phyloP scores from a whole-genome alignment of 495 filamentous ascomycete species.

The Penicillium egyptiacum region DNA sequence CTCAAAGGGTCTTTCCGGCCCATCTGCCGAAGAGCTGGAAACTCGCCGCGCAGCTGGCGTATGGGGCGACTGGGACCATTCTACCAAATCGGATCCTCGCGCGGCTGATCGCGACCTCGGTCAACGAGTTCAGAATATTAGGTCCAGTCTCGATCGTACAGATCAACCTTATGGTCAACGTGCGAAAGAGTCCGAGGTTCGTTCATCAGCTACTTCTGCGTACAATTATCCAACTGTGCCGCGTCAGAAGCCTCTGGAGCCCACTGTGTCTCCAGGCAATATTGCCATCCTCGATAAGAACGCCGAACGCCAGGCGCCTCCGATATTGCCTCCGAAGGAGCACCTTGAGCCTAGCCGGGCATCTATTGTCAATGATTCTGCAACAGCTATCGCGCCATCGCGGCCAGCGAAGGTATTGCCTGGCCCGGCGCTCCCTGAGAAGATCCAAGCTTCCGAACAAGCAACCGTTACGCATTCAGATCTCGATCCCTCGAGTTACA shows the following conservation, averaged over 20 bases:
- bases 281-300: constrained; percentile 28
- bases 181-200: constrained; percentile 15
- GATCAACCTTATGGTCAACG: constrained; percentile 12
- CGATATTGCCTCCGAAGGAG: constrained; percentile 54
- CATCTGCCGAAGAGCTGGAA: constrained; percentile 55
- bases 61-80: constrained; percentile 61
- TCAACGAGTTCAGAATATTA: constrained; percentile 47
- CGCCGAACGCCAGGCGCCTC: constrained; percentile 38
- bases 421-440: constrained; percentile 32
- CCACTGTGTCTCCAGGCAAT: constrained; percentile 19
- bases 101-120: constrained; percentile 42
- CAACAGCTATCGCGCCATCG: constrained; percentile 17
- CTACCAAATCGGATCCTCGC: constrained; percentile 32
- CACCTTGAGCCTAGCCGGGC: constrained; percentile 21
- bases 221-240: constrained; percentile 59
- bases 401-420: constrained; percentile 33
- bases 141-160: constrained; percentile 35
- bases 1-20: constrained; percentile 53
- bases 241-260: constrained; percentile 39
- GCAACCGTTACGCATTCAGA: constrained; percentile 28
- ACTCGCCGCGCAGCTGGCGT: constrained; percentile 58
- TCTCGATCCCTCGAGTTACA: constrained; percentile 56
- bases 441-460: constrained; percentile 37
- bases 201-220: constrained; percentile 20
- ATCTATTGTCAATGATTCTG: constrained; percentile 22